These are phyloP conservation scores for Nothophoma quercina DNA, from an alignment of 2,329 filamentous ascomycete species.

Conservation along the genomic window DNA sequence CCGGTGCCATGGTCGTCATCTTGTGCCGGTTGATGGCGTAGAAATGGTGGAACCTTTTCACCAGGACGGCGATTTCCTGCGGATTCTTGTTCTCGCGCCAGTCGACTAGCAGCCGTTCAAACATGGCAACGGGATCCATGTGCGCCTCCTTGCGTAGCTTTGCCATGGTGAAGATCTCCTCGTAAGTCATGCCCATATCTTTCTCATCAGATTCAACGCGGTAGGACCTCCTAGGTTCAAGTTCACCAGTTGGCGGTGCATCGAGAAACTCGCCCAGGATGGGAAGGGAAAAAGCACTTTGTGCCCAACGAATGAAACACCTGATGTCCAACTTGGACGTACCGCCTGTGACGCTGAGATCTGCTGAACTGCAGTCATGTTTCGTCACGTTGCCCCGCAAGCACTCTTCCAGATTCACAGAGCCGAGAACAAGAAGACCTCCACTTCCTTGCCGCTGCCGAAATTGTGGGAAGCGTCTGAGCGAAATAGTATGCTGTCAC, in stretches of 20 bases:
- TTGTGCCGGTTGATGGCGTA: constrained; percentile 45
- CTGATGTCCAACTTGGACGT: constrained; percentile 74
- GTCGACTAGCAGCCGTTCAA: constrained; percentile 59
- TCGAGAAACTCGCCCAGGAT: constrained; percentile 70
- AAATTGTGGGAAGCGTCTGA: constrained; percentile 67
- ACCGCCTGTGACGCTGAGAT: constrained; percentile 65
- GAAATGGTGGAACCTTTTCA: constrained; percentile 51
- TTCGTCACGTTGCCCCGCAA: constrained; percentile 69
- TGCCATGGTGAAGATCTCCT: constrained; percentile 61
- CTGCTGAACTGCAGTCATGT: constrained; percentile 67
- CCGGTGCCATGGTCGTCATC: constrained; percentile 36
- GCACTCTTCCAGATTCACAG: constrained; percentile 64
- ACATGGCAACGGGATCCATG: constrained; percentile 61
- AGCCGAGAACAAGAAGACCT: constrained; percentile 71
- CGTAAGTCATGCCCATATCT: constrained; percentile 59
- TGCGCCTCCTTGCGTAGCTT: constrained; percentile 60
- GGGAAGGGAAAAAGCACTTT: constrained; percentile 64
- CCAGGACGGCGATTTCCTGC: constrained; percentile 55
- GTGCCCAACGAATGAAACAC: constrained; percentile 69
- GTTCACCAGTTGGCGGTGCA: constrained; percentile 56
- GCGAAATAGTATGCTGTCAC: constrained; percentile 69
- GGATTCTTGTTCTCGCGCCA: constrained; percentile 54
- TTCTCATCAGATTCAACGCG: constrained; percentile 67
- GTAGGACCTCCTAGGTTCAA: constrained; percentile 69
- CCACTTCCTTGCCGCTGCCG: constrained; percentile 64